Conservation (phyloP, 2,329 filamentous ascomycete genomes). For the Paecilomyces niveus region DNA sequence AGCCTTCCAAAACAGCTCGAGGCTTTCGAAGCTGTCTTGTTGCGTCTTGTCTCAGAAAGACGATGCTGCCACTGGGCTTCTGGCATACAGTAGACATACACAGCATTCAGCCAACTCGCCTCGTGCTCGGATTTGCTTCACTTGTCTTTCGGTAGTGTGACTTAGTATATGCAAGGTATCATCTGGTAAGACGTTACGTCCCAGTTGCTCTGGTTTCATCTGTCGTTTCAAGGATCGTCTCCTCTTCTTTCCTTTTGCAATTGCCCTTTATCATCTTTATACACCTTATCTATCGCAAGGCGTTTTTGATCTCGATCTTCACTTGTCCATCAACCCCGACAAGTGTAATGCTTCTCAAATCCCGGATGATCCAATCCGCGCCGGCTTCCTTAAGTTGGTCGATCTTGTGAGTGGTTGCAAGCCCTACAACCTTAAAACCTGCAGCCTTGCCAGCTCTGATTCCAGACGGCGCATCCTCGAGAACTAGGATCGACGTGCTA, state of each 20-base stretch:
- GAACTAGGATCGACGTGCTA: slow-evolving; percentile 58
- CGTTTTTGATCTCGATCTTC: slow-evolving; percentile 61
- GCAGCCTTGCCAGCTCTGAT: slow-evolving; percentile 77
- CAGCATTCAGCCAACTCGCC: neutral
- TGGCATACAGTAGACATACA: neutral
- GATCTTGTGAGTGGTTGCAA: slow-evolving; percentile 74
- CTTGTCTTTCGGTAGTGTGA: neutral
- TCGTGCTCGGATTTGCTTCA: neutral
- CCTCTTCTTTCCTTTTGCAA: neutral
- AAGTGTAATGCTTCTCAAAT: slow-evolving; percentile 67
- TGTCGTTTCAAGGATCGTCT: neutral
- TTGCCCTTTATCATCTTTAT: neutral
- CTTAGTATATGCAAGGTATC: slow-evolving; percentile 2
- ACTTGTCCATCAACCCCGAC: slow-evolving; percentile 50
- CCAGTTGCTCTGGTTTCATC: neutral
- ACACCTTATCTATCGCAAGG: slow-evolving; percentile 28
- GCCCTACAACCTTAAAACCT: slow-evolving; percentile 75
- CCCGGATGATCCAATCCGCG: slow-evolving; percentile 82
- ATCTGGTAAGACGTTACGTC: neutral
- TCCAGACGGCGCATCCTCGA: slow-evolving; percentile 85
- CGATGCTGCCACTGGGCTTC: neutral
- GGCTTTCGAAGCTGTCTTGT: neutral
- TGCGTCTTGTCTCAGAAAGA: neutral
- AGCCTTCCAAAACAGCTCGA: neutral
- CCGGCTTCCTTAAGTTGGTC: slow-evolving; percentile 65